Percentiles rank a stretch among this genome's conserved stretches.
These are phyloP conservation scores for Boechera stricta DNA, from an alignment of 345 rosid species.

Conservation along the genomic window DNA sequence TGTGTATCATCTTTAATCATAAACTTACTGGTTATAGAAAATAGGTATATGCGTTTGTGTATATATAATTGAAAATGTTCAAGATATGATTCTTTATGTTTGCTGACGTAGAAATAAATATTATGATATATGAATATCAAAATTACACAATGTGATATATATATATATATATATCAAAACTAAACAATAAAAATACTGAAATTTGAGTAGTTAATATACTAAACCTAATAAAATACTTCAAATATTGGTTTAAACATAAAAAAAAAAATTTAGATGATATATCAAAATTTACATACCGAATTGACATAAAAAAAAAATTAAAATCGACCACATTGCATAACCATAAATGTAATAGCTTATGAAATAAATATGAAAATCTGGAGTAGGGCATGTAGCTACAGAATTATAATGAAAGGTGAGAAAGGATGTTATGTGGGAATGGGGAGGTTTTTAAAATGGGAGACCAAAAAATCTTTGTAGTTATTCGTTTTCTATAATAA, in stretches of 20 bases:
- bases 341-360: constrained; percentile 1
- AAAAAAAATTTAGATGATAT: too few species aligned
- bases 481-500: constrained; percentile 21
- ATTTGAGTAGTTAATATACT: too few species aligned
- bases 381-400: constrained; percentile 28
- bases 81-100: not conserved
- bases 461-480: constrained; percentile 41
- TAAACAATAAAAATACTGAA: not conserved
- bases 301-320: not conserved
- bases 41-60: not conserved
- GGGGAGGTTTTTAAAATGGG: constrained; percentile 43
- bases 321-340: constrained; percentile 2
- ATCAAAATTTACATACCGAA: not conserved
- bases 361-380: not conserved
- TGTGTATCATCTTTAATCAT: not conserved
- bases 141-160: not conserved
- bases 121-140: too few species aligned
- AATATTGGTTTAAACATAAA: not conserved
- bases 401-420: constrained; percentile 20
- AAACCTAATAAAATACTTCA: too few species aligned
- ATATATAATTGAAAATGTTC: not conserved
- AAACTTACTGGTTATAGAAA: not conserved
- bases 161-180: too few species aligned
- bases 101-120: not conserved
- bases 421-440: constrained; percentile 22